Conservation (phyloP, 2,329 filamentous ascomycete genomes). For the Cercospora beticola region DNA sequence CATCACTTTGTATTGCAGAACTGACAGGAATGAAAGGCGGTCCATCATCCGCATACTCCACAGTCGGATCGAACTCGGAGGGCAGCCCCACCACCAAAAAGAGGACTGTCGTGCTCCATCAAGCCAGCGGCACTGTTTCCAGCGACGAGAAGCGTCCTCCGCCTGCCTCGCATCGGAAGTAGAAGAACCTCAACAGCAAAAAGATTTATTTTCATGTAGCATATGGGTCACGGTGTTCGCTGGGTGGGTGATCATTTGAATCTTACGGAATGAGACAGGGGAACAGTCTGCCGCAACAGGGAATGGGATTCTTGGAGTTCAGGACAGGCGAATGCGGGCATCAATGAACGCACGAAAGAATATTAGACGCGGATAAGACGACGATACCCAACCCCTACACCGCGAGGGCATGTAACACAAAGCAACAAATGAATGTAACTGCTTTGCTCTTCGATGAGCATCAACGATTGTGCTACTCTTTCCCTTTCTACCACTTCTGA, state of each 20-base stretch:
- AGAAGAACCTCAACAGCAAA: background rate
- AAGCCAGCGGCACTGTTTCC: slow-evolving; percentile 17
- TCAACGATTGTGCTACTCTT: background rate
- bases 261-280: background rate
- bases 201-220: background rate
- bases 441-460: background rate
- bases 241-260: background rate
- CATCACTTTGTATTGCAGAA: background rate
- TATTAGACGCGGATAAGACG: background rate
- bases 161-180: slow-evolving; percentile 1
- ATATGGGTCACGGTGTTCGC: background rate
- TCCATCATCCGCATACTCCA: slow-evolving; percentile 12
- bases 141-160: slow-evolving; percentile 5
- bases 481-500: background rate
- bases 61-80: slow-evolving; percentile 2
- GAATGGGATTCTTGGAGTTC: background rate
- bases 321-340: background rate
- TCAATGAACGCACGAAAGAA: background rate
- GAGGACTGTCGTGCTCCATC: slow-evolving; percentile 19
- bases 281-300: background rate
- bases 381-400: slow-evolving; percentile 1
- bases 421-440: background rate
- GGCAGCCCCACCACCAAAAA: slow-evolving; percentile 5
- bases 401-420: background rate
- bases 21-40: background rate